Conservation (phyloP, 345 rosid genomes). For the Balakata baccata region DNA sequence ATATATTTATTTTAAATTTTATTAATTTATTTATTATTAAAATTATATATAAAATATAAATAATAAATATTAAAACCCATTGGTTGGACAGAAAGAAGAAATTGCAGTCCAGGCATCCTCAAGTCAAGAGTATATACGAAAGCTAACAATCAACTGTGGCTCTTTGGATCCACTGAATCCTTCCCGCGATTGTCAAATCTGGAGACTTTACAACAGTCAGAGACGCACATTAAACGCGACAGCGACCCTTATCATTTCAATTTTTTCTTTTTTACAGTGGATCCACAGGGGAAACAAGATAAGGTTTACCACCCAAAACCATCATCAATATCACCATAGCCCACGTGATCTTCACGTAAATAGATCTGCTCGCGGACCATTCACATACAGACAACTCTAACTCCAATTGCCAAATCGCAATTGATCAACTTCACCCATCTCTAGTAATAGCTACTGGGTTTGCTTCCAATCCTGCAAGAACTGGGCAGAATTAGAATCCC, state of each 20-base stretch:
- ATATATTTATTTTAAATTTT: no score
- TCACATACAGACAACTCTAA: constrained; percentile 11
- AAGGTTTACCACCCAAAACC: background rate
- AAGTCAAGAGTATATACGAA: no score
- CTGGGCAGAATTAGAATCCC: background rate
- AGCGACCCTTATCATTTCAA: background rate
- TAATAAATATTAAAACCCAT: no score
- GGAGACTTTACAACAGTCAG: background rate
- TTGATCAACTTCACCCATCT: background rate
- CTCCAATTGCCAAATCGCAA: background rate
- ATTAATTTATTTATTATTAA: no score
- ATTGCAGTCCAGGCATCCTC: no score
- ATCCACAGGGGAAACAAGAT: background rate
- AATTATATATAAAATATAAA: no score
- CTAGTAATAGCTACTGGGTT: background rate
- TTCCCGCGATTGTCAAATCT: background rate
- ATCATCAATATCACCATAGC: background rate
- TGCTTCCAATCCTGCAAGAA: background rate
- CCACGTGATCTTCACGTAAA: constrained; percentile 15
- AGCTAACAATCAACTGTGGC: background rate
- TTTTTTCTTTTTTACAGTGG: background rate
- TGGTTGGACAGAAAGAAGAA: no score
- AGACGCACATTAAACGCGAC: background rate
- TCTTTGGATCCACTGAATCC: background rate
- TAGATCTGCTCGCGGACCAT: background rate